These are phyloP conservation scores for Psilocybe tampanensis DNA, from an alignment of 768 basidiomycete genomes.

Conservation along the genomic window DNA sequence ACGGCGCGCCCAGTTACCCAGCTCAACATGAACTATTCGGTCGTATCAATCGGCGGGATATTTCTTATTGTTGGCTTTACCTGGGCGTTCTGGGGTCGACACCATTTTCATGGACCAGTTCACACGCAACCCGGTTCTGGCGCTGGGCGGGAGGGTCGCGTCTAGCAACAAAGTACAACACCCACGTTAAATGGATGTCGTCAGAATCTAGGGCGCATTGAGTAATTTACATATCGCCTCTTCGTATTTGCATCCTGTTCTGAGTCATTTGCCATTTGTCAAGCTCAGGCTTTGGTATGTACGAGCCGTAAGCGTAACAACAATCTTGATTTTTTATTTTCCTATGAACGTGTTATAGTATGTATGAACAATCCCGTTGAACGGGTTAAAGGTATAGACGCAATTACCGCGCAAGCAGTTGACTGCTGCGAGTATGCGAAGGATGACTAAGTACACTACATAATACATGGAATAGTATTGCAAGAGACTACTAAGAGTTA, in stretches of 20 bases:
- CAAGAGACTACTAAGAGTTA: not conserved
- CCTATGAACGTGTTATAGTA: not conserved
- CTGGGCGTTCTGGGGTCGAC: conserved; percentile 51
- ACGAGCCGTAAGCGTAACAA: too few species aligned
- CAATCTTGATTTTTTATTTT: not conserved
- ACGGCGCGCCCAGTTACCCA: conserved; percentile 52
- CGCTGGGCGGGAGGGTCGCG: not conserved
- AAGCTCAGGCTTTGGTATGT: too few species aligned
- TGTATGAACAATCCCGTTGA: not conserved
- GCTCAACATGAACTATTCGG: conserved; percentile 60
- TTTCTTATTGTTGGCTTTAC: conserved; percentile 44
- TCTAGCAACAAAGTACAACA: too few species aligned
- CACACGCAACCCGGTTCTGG: conserved; percentile 31
- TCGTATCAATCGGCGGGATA: conserved; percentile 53
- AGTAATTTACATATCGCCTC: too few species aligned
- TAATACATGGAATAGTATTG: conserved; percentile 1
- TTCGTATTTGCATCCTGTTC: too few species aligned
- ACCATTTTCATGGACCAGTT: conserved; percentile 46
- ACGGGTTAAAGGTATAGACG: not conserved
- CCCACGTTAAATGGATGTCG: too few species aligned
- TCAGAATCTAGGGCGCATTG: too few species aligned
- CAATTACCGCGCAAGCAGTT: not conserved
- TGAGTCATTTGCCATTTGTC: too few species aligned
- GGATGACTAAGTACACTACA: conserved; percentile 5
- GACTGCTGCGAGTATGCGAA: not conserved